A percentile compares a stretch with the other conserved stretches of the same genome.
phyloP scores from a whole-genome alignment of 2,329 filamentous ascomycete genomes.

The Podosphaera aphanis region DNA sequence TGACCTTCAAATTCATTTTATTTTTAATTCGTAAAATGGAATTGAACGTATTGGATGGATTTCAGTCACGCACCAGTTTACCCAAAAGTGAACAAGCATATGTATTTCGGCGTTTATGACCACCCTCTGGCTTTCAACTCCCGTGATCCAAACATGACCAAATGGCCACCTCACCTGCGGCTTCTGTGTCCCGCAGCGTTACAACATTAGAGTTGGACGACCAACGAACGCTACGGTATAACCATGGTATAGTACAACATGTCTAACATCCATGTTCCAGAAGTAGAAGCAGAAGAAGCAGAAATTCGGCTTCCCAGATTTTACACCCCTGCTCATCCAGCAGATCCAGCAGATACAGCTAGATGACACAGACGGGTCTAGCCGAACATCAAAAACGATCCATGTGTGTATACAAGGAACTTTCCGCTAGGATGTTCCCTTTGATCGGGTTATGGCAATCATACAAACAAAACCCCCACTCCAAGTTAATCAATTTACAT shows the following conservation, averaged over 20 bases:
- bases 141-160: too few species aligned
- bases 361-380: slow-evolving; percentile 17
- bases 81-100: too few species aligned
- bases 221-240: too few species aligned
- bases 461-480: slow-evolving; percentile 5
- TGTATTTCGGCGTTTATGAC: too few species aligned
- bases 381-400: slow-evolving; percentile 10
- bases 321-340: background rate
- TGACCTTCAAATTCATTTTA: too few species aligned
- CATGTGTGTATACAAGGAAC: slow-evolving; percentile 8
- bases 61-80: too few species aligned
- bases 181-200: too few species aligned
- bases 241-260: background rate
- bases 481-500: slow-evolving; percentile 1
- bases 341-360: slow-evolving; percentile 11
- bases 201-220: too few species aligned
- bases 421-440: slow-evolving; percentile 11
- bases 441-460: slow-evolving; percentile 8
- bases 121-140: too few species aligned
- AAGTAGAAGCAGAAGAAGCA: background rate
- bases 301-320: background rate
- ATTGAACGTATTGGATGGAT: too few species aligned
- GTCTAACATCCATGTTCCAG: background rate
- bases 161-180: too few species aligned
- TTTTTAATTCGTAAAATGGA: too few species aligned